Evolutionary conservation across 192 early-diverging fungal species (phyloP).

Genomic region (Chytriomyces sp.): DNA sequence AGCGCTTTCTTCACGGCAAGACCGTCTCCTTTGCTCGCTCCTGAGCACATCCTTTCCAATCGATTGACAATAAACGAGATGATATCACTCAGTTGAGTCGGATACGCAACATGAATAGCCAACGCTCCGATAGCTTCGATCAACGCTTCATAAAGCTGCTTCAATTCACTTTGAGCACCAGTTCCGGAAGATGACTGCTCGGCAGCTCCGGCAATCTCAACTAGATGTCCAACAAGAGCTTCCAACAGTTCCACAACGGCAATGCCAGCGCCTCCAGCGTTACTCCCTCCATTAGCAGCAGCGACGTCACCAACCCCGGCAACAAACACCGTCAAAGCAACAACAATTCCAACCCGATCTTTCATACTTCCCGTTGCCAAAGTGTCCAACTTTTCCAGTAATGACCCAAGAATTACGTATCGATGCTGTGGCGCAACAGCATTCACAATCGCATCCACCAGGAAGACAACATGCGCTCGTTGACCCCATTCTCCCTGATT

Average conservation of each 20-base stretch:
- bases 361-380: neutral
- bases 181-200: neutral
- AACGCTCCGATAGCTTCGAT: slow-evolving; percentile 37
- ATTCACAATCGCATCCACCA: slow-evolving; percentile 14
- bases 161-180: neutral
- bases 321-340: slow-evolving; percentile 18
- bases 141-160: slow-evolving; percentile 19
- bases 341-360: slow-evolving; percentile 10
- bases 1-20: neutral
- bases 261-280: slow-evolving; percentile 22
- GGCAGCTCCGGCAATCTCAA: slow-evolving; percentile 17
- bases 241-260: slow-evolving; percentile 43
- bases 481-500: neutral
- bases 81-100: slow-evolving; percentile 47
- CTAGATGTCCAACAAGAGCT: slow-evolving; percentile 18
- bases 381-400: slow-evolving; percentile 36
- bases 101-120: slow-evolving; percentile 39
- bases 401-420: slow-evolving; percentile 24
- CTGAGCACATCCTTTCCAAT: neutral
- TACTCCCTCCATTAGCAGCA: neutral
- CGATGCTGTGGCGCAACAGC: slow-evolving; percentile 36
- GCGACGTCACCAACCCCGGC: slow-evolving; percentile 8
- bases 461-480: slow-evolving; percentile 13
- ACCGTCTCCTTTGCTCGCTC: neutral
- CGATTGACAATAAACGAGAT: slow-evolving; percentile 44